A percentile compares a stretch with the other conserved stretches of the same genome.
These are phyloP conservation scores for Xanthoceras sorbifolium DNA, from an alignment of 345 rosid species.

Conservation along the genomic window DNA sequence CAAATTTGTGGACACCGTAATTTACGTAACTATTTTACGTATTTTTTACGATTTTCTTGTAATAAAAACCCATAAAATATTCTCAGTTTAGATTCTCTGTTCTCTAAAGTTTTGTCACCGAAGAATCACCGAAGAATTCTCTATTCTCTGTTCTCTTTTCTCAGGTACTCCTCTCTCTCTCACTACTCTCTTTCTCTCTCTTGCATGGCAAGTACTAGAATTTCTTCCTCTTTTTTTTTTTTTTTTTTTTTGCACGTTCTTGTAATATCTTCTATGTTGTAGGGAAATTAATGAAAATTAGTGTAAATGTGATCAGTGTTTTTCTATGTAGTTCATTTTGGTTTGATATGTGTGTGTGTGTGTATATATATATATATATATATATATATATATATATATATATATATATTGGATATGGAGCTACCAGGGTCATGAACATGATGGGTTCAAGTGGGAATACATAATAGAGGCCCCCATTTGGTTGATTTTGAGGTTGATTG, in stretches of 20 bases:
- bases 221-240: no score
- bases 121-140: no score
- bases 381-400: no score
- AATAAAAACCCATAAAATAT: constrained; percentile 20
- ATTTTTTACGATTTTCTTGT: constrained; percentile 2
- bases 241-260: neutral
- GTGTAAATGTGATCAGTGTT: neutral
- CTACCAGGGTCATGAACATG: neutral
- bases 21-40: no score
- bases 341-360: no score
- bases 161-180: constrained; percentile 9
- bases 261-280: neutral
- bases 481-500: neutral
- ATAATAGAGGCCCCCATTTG: neutral
- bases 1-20: constrained; percentile 54
- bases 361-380: no score
- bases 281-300: neutral
- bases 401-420: no score
- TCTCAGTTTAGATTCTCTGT: neutral
- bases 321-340: neutral
- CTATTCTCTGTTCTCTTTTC: no score
- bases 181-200: no score
- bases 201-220: neutral
- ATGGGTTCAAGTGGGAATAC: neutral
- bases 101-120: constrained; percentile 15